These are phyloP conservation scores for Verticillium dahliae DNA, from an alignment of 2,329 filamentous ascomycete genomes.

Conservation along the genomic window DNA sequence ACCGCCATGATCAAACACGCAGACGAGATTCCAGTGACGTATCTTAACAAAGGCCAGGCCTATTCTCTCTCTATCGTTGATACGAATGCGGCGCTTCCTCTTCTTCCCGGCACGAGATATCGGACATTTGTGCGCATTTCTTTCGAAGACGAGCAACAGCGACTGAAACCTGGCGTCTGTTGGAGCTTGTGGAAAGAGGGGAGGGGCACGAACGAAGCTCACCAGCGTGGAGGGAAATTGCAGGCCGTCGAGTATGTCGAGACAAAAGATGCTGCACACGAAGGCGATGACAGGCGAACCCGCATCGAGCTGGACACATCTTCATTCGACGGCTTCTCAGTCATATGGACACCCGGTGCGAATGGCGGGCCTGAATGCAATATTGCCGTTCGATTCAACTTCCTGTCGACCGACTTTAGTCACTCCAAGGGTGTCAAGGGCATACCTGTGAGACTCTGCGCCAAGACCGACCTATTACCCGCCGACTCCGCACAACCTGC, in stretches of 20 bases:
- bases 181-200: conserved; percentile 96
- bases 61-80: conserved; percentile 84
- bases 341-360: conserved; percentile 74
- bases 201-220: conserved; percentile 88
- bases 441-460: conserved; percentile 86
- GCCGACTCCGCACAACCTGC: conserved; percentile 42
- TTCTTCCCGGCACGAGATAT: conserved; percentile 61
- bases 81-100: conserved; percentile 56
- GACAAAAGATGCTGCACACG: conserved; percentile 44
- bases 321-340: conserved; percentile 90
- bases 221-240: conserved; percentile 84
- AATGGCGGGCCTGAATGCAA: conserved; percentile 69
- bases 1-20: conserved; percentile 91
- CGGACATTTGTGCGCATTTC: conserved; percentile 91
- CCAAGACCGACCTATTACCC: conserved; percentile 71
- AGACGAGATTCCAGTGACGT: conserved; percentile 93
- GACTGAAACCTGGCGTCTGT: conserved; percentile 72
- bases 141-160: conserved; percentile 92
- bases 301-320: conserved; percentile 66
- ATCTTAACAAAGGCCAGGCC: conserved; percentile 94
- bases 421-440: conserved; percentile 98
- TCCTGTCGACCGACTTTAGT: conserved; percentile 96
- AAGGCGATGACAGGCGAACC: conserved; percentile 59
- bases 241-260: conserved; percentile 94
- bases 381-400: conserved; percentile 93